Evolutionary conservation across 108 stramenopile genomes (phyloP), one percentile per base, ranked within the genome.

Genomic region (Discostella pseudostelligera): DNA sequence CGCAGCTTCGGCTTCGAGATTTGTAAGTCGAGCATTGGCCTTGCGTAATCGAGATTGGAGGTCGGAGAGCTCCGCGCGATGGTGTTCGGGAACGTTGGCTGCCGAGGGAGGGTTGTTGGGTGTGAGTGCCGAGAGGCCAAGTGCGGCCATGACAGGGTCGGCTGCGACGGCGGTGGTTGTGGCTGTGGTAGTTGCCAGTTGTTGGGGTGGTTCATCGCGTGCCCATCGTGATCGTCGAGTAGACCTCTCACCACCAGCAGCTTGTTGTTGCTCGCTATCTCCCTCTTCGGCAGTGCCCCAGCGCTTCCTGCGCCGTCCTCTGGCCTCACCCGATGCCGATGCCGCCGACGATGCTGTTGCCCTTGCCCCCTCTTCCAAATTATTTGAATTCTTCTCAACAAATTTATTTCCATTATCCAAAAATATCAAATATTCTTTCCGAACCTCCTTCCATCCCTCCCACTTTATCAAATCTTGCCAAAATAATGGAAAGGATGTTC

Each of bases 381-480:
- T 16, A 17, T 37, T 45, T 32, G 51, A 32, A 56, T 70, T 5
- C 3, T 22, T 81, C 80, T 77, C 84, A 84, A 39, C 83, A 76
- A 35, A 81, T 36, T 36, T 47, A 81, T 43, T 72, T 43, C 44
- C 86, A 76, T 66, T 88, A 76, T 65, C 91, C 61, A 29, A 77
- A 82, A 62, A 87, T 49, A 22, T 51, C 49, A 57, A 67, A 21
- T 63, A 68, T 29, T 69, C 81, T 47, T 78, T 74, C 17, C 87
- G 61, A 24, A 84, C 81, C 43, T 90, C 89, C 73, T 85, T 90
- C 92, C 92, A 93, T 49, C 92, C 92, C 3, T 65, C 78, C 92
- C 92, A 93, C 55, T 83, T 85, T 49, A 90, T 44, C 21, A 93
- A 82, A 80, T 93, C 92, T 63, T 85, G 84, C 87, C 87, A 90